Conservation (phyloP, 2,329 filamentous ascomycete species). For the Hypomyces rosellus region DNA sequence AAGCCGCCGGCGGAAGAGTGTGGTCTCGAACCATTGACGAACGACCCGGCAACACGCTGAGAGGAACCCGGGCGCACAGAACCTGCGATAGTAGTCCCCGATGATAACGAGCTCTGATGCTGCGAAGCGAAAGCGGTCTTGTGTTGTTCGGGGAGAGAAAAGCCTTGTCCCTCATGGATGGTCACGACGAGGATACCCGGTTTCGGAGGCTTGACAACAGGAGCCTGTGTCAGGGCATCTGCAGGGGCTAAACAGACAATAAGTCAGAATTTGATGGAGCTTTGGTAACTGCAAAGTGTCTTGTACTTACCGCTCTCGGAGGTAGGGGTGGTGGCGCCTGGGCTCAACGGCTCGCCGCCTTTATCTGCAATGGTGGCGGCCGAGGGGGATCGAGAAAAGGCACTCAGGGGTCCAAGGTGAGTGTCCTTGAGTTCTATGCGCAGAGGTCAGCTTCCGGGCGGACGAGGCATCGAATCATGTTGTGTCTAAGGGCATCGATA, state of each 20-base stretch:
- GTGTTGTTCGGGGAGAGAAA: constrained; percentile 86
- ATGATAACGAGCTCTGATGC: constrained; percentile 70
- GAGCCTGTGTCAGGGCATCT: constrained; percentile 70
- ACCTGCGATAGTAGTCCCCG: constrained; percentile 44
- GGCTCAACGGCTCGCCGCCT: constrained; percentile 51
- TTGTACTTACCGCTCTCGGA: constrained; percentile 73
- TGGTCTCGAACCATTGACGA: constrained; percentile 60
- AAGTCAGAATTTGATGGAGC: background rate
- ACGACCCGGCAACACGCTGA: constrained; percentile 54
- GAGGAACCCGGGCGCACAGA: constrained; percentile 53
- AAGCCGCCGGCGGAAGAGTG: constrained; percentile 84
- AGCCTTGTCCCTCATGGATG: constrained; percentile 84
- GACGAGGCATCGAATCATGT: background rate
- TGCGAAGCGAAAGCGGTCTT: constrained; percentile 68
- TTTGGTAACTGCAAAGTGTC: constrained; percentile 18
- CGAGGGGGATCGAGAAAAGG: constrained; percentile 87
- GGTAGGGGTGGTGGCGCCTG: constrained; percentile 51
- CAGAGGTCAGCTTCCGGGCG: background rate
- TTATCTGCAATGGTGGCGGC: constrained; percentile 78
- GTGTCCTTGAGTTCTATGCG: constrained; percentile 80
- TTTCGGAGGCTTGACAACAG: constrained; percentile 64
- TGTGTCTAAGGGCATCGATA: background rate
- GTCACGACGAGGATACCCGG: constrained; percentile 96
- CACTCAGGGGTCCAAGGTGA: constrained; percentile 83
- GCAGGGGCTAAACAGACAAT: constrained; percentile 58